These are phyloP conservation scores for Setomelanomma holmii DNA, from an alignment of 2,329 filamentous ascomycete species.

Conservation along the genomic window DNA sequence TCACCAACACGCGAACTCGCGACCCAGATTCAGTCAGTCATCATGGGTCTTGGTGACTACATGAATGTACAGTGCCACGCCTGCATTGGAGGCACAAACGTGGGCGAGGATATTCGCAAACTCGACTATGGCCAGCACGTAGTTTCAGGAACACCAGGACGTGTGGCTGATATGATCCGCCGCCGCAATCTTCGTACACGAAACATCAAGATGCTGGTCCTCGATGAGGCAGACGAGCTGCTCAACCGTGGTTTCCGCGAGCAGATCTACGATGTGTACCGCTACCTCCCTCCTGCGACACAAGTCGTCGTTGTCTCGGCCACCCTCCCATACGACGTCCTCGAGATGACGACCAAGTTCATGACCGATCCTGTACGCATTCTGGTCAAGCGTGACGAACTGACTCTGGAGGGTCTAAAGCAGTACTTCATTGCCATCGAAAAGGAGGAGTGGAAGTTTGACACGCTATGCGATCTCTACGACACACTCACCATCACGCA, in stretches of 20 bases:
- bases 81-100: conserved; percentile 97
- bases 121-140: conserved; percentile 98
- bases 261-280: conserved; percentile 99
- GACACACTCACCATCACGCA: conserved; percentile 98
- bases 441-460: conserved; percentile 99
- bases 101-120: conserved; percentile 96
- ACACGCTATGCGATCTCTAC: conserved; percentile 97
- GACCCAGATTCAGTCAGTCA: conserved; percentile 97
- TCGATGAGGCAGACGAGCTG: conserved; percentile 78
- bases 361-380: conserved; percentile 98
- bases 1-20: conserved; percentile 96
- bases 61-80: conserved; percentile 99
- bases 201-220: conserved; percentile 79
- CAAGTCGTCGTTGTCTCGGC: conserved; percentile 98
- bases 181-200: conserved; percentile 75
- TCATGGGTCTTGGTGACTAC: conserved; percentile 99
- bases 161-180: conserved; percentile 86
- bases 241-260: conserved; percentile 96
- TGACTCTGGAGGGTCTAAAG: conserved; percentile 96
- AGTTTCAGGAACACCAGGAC: conserved; percentile 95
- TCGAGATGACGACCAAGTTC: conserved; percentile 99
- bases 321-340: conserved; percentile 94
- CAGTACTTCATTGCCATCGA: conserved; percentile 99
- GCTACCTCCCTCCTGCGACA: conserved; percentile 92
- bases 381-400: conserved; percentile 96